Evolutionary conservation across 352 stramenopile genomes (phyloP), one percentile per base, ranked within the genome.

Genomic region (Phytophthora citrophthora): DNA sequence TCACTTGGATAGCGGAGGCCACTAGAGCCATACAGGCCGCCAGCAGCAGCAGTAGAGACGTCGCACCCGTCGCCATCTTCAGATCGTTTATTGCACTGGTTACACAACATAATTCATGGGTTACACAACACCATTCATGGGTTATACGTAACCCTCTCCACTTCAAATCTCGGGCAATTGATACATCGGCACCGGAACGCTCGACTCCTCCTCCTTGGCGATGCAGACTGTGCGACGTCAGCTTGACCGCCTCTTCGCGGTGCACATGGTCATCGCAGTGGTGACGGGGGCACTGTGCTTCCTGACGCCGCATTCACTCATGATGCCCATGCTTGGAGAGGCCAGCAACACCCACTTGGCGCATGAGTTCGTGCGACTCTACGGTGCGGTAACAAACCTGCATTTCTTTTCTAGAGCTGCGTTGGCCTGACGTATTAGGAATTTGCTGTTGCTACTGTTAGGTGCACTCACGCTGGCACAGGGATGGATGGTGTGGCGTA

Each of bases 341-440:
- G 68, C 74, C 49, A 91, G 72, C 63, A 91, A 93, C 72, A 90
- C 83, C 54, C 88, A 95, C 61, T 75, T 95, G 57, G 88, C 82
- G 36, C 88, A 95, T 64, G 88, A 95, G 54, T 92, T 95, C 56
- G 76, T 95, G 36, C 81, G 88, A n/a, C 81, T 95, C 54, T 95
- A 95, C 47, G 85, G 86, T 91, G 45, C 50, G 68, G 53, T 11
- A 15, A 18, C 5, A 11, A 47, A 34, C 31, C 31, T 34, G 31
- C 31, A 10, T 34, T 34, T 34, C 12, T 11, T 34, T 11, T 34
- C 7, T 34, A 4, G 29, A 12, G 29, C 29, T 34, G 29, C 2
- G 8, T 34, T 34, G 29, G 3, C 9, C 29, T 34, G 29, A 34
- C 29, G 36, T 41, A 41, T 20, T 41, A 6, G 13, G 18, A 41